Conservation (phyloP, 2,329 filamentous ascomycete species). For the Arachnomyces sp. region DNA sequence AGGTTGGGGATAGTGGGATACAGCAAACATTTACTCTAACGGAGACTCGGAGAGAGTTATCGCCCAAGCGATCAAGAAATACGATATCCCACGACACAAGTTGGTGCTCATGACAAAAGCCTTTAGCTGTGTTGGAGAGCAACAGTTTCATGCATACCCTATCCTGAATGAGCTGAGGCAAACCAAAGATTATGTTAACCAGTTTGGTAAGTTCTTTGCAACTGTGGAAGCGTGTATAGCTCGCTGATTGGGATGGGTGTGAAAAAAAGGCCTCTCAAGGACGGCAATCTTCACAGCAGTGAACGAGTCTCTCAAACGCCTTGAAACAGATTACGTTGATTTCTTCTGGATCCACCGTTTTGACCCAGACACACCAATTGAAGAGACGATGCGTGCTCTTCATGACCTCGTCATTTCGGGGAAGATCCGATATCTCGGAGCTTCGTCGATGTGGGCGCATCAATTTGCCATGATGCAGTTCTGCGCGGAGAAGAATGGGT, state of each 20-base stretch:
- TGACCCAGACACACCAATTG: slow-evolving; percentile 38
- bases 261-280: slow-evolving; percentile 26
- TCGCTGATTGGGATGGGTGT: no score
- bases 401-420: slow-evolving; percentile 30
- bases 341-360: slow-evolving; percentile 46
- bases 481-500: slow-evolving; percentile 47
- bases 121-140: slow-evolving; percentile 31
- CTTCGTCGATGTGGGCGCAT: slow-evolving; percentile 21
- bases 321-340: slow-evolving; percentile 42
- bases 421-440: slow-evolving; percentile 27
- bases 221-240: no score
- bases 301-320: slow-evolving; percentile 36
- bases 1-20: slow-evolving; percentile 20
- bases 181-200: slow-evolving; percentile 45
- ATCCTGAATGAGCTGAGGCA: slow-evolving; percentile 33
- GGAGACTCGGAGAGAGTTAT: slow-evolving; percentile 46
- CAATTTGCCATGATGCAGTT: slow-evolving; percentile 41
- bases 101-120: slow-evolving; percentile 53
- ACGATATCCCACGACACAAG: slow-evolving; percentile 49
- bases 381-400: slow-evolving; percentile 42
- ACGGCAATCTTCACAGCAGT: slow-evolving; percentile 41
- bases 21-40: slow-evolving; percentile 46
- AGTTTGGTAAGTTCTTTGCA: slow-evolving; percentile 13
- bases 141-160: slow-evolving; percentile 26
- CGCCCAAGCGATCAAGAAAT: slow-evolving; percentile 53